phyloP scores from a whole-genome alignment of 176 grass and related monocot species.

The Rhynchospora tenuis region DNA sequence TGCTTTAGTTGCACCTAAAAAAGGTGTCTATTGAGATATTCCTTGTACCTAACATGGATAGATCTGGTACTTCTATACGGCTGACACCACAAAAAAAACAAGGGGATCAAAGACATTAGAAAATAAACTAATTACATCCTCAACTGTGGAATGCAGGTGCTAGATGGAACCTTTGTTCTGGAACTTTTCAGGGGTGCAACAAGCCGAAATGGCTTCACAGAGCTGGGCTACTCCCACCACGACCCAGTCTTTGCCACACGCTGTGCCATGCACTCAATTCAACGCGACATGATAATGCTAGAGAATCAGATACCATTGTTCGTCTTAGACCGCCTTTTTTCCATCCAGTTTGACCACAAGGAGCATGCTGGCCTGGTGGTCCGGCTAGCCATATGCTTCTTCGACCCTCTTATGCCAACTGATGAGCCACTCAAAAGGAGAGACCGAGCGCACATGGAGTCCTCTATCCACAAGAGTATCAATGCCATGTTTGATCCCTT shows the following conservation, averaged over 20 bases:
- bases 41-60: too few species aligned
- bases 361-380: conserved; percentile 41
- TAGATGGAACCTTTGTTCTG: conserved; percentile 64
- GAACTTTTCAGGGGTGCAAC: conserved; percentile 64
- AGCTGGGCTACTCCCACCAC: conserved; percentile 46
- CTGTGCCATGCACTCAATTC: conserved; percentile 56
- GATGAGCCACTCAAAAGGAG: conserved; percentile 43
- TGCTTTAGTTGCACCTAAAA: too few species aligned
- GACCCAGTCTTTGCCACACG: conserved; percentile 73
- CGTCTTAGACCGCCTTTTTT: conserved; percentile 58
- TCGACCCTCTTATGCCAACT: conserved; percentile 69
- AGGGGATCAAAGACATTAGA: too few species aligned
- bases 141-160: conserved; percentile 19
- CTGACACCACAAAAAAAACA: too few species aligned
- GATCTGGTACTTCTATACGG: too few species aligned
- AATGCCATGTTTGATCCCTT: conserved; percentile 48
- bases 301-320: conserved; percentile 88
- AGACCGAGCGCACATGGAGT: conserved; percentile 41
- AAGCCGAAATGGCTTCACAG: conserved; percentile 37
- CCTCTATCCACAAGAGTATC: background rate
- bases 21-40: too few species aligned
- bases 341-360: conserved; percentile 38
- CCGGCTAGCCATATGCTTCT: conserved; percentile 54
- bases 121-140: too few species aligned
- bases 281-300: conserved; percentile 83